Percentiles rank a stretch among this genome's conserved stretches.
phyloP scores from a whole-genome alignment of 192 early-diverging fungal genomes.

The Podila epicladia region DNA sequence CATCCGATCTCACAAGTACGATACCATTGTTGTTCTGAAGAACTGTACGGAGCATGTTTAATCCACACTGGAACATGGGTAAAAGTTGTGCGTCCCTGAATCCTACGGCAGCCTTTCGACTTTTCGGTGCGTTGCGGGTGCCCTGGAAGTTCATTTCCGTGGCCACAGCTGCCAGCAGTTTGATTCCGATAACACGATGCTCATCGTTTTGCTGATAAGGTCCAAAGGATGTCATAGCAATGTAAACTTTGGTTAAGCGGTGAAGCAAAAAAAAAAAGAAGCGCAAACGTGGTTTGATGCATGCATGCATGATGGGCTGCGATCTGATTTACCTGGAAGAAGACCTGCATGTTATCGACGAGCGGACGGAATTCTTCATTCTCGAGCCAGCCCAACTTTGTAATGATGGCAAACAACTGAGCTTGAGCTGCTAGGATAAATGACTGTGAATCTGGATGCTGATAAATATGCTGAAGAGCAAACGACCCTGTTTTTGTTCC shows the following conservation, averaged over 20 bases:
- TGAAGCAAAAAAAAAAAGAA: too few relatives aligned
- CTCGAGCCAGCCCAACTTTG: slow-evolving; percentile 81
- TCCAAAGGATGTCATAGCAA: too few relatives aligned
- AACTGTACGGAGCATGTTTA: slow-evolving; percentile 20
- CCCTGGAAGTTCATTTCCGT: slow-evolving; percentile 40
- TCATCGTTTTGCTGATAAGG: slow-evolving; percentile 8
- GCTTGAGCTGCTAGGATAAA: slow-evolving; percentile 67
- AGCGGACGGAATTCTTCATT: slow-evolving; percentile 67
- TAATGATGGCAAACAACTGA: slow-evolving; percentile 68
- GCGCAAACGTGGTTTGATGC: too few relatives aligned
- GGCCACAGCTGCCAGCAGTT: slow-evolving; percentile 14
- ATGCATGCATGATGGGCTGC: background rate
- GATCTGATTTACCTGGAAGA: slow-evolving; percentile 59
- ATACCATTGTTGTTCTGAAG: slow-evolving; percentile 17
- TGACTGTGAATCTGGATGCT: slow-evolving; percentile 58
- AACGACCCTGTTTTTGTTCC: slow-evolving; percentile 38
- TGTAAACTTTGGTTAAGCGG: too few relatives aligned
- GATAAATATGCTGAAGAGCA: slow-evolving; percentile 66
- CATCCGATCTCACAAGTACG: too few relatives aligned
- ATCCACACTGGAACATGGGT: slow-evolving; percentile 31
- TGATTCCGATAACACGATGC: slow-evolving; percentile 25
- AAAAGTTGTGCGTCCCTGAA: slow-evolving; percentile 41
- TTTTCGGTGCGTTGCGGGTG: slow-evolving; percentile 14
- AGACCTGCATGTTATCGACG: slow-evolving; percentile 61
- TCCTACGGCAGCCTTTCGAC: slow-evolving; percentile 36